A percentile compares a stretch with the other conserved stretches of the same genome.
Conservation (phyloP, 495 filamentous ascomycete genomes). For the Daldinia bambusicola region DNA sequence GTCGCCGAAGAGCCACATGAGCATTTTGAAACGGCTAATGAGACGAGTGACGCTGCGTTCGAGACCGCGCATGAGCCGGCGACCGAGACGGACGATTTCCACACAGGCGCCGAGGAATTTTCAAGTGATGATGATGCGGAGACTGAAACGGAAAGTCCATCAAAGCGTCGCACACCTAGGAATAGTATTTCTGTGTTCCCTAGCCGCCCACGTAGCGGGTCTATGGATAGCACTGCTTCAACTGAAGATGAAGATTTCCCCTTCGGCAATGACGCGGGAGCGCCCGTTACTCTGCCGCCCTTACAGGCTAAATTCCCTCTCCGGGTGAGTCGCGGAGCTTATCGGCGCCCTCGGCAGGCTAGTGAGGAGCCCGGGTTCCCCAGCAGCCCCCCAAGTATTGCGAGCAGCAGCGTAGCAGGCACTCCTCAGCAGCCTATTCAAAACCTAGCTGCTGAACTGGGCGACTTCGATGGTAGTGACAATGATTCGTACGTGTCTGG, state of each 20-base stretch:
- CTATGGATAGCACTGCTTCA: conserved; percentile 89
- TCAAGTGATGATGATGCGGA: conserved; percentile 77
- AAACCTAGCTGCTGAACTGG: conserved; percentile 91
- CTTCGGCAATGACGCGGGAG: conserved; percentile 58
- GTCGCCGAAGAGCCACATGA: conserved; percentile 57
- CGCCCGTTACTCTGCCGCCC: conserved; percentile 67
- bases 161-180: conserved; percentile 56
- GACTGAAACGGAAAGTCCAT: conserved; percentile 84
- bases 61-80: conserved; percentile 85
- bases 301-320: conserved; percentile 73
- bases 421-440: conserved; percentile 70
- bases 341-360: conserved; percentile 70
- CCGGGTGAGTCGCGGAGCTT: conserved; percentile 69
- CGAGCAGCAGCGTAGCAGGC: conserved; percentile 55
- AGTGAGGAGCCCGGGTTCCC: conserved; percentile 68
- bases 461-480: conserved; percentile 73
- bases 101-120: conserved; percentile 86
- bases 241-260: conserved; percentile 79
- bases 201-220: conserved; percentile 60
- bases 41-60: conserved; percentile 85
- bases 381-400: conserved; percentile 67
- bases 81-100: conserved; percentile 93
- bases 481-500: conserved; percentile 63
- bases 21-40: conserved; percentile 85
- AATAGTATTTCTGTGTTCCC: conserved; percentile 48